These are phyloP conservation scores for Rhododendron griersonianum DNA, from an alignment of 148 eudicot genomes.

Conservation along the genomic window DNA sequence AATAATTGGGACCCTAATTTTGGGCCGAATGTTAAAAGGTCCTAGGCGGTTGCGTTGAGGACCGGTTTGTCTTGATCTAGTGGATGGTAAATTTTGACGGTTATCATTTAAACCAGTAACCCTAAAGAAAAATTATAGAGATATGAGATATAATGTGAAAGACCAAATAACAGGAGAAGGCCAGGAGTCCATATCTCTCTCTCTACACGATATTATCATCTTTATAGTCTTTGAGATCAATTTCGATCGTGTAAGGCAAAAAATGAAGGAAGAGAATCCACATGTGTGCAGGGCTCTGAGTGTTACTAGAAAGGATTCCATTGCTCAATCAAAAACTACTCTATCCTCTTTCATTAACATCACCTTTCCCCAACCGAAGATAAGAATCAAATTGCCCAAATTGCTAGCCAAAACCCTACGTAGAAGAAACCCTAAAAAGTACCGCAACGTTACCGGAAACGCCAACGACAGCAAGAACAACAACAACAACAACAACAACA, in stretches of 20 bases:
- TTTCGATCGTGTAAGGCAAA: not conserved
- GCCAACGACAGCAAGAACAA: not conserved
- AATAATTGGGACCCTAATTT: not conserved
- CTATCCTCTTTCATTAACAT: not conserved
- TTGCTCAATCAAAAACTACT: not conserved
- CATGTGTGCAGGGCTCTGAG: not conserved
- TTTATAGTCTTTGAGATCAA: not conserved
- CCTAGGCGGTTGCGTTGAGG: not conserved
- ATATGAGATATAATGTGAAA: not conserved
- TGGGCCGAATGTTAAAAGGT: not conserved
- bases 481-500: not conserved
- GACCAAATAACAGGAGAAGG: not conserved
- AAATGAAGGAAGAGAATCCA: not conserved
- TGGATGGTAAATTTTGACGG: not conserved
- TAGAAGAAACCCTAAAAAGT: conserved; percentile 19
- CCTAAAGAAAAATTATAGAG: not conserved
- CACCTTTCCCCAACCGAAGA: not conserved
- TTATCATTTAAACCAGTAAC: not conserved
- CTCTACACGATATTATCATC: not conserved
- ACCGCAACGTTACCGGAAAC: not conserved
- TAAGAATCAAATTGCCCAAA: conserved; percentile 23
- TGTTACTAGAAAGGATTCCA: not conserved
- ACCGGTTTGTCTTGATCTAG: not conserved
- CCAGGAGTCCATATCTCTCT: not conserved
- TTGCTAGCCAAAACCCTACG: conserved; percentile 28